phyloP scores from a whole-genome alignment of 176 grass and related monocot genomes.

The Miscanthus lutarioriparius region DNA sequence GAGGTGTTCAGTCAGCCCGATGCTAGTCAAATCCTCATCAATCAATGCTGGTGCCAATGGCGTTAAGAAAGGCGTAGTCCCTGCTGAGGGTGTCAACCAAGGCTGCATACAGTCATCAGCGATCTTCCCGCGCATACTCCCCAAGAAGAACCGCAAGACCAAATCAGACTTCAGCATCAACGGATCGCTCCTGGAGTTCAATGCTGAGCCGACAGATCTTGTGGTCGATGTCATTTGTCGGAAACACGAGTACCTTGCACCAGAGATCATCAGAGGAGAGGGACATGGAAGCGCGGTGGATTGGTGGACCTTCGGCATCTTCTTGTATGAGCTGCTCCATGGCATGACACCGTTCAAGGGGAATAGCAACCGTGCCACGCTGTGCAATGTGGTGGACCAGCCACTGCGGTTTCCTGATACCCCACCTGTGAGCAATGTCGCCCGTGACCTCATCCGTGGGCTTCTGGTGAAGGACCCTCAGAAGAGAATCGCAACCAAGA shows the following conservation, averaged over 20 bases:
- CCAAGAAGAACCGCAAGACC: constrained; percentile 59
- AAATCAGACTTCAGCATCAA: constrained; percentile 57
- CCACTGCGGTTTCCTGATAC: constrained; percentile 58
- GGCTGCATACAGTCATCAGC: constrained; percentile 61
- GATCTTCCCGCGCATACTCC: constrained; percentile 54
- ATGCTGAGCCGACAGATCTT: constrained; percentile 66
- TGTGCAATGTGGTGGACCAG: constrained; percentile 64
- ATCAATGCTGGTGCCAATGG: constrained; percentile 39
- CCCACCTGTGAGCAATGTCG: constrained; percentile 47
- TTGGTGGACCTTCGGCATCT: constrained; percentile 83
- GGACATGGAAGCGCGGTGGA: constrained; percentile 64
- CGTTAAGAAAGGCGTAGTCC: constrained; percentile 33
- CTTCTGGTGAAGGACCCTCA: constrained; percentile 61
- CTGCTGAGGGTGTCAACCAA: constrained; percentile 3
- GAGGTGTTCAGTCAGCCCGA: constrained; percentile 60
- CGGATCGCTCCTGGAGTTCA: constrained; percentile 53
- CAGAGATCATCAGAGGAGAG: constrained; percentile 55
- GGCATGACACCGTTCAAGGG: constrained; percentile 70
- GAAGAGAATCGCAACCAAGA: constrained; percentile 57
- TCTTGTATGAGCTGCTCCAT: constrained; percentile 63
- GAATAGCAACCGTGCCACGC: constrained; percentile 54
- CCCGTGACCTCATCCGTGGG: constrained; percentile 62
- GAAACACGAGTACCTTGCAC: constrained; percentile 73
- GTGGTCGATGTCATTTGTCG: constrained; percentile 66
- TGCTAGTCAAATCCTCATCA: constrained; percentile 55